Evolutionary conservation across 2,329 filamentous ascomycete species (phyloP), one percentile per base, ranked within the genome.

Genomic region (Drechslerella dactyloides): DNA sequence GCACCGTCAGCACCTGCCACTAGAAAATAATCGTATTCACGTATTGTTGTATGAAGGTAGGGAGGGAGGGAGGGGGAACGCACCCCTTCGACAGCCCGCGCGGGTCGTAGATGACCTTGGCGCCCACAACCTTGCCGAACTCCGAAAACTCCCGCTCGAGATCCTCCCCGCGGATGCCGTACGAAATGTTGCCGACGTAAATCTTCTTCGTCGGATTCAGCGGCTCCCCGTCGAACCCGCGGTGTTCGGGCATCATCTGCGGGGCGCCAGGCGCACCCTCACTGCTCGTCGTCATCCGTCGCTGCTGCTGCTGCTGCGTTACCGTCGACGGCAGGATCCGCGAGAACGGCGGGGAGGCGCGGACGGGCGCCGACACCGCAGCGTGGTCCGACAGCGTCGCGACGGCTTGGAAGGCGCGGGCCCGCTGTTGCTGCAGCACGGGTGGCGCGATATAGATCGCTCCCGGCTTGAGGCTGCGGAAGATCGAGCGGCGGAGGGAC

Each of bases 11-110:
- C n/a, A 42, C 17, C 61, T 33, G 2, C 21, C 23, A 24, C n/a
- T n/a, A n/a, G n/a, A n/a, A n/a, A 50, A 54, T 30, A 33, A 27
- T 37, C 23, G 53, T 4, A 48, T 21, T 30, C n/a, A n/a, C n/a
- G n/a, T 2, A 21, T 30, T 27, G 54, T 53, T 54, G 24, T 60
- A 68, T 7, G 19, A 37, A n/a, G 13, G 21, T 7, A 21, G 33
- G 17, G 7, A 40, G 73, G 59, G 48, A 50, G n/a, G 23, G 33
- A 21, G 44, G 56, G 75, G n/a, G 37, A 15, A 42, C 82, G 78
- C 81, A 89, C 87, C 89, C 89, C 83, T 87, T 89, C 81, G 87
- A 89, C 74, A 89, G 76, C 21, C 88, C 87, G 69, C 85, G 82
- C 61, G 80, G 79, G 79, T 90, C 87, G 74, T 83, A 83, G 57